phyloP scores from a whole-genome alignment of 495 filamentous ascomycete species.

The Lineolata rhizophorae region DNA sequence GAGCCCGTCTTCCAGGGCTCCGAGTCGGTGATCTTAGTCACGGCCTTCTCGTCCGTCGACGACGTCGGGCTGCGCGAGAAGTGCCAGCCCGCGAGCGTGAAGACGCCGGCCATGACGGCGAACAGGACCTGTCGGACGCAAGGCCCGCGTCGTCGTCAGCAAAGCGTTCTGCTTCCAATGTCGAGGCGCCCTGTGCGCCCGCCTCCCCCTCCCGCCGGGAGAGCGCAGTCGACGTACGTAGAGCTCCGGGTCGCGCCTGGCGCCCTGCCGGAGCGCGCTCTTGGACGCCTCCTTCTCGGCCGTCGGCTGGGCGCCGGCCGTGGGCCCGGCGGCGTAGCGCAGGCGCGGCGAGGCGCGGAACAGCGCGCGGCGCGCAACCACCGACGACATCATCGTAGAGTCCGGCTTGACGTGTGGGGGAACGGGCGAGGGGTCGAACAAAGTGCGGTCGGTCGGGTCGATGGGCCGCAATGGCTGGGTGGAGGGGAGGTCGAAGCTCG shows the following conservation, averaged over 20 bases:
- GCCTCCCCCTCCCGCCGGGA: no score
- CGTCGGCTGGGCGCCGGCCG: constrained; percentile 1
- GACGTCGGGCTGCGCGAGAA: constrained; percentile 74
- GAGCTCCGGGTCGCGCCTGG: constrained; percentile 60
- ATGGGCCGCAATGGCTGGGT: no score
- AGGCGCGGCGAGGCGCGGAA: constrained; percentile 5
- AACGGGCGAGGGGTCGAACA: no score
- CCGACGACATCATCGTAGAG: constrained; percentile 14
- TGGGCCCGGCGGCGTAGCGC: constrained; percentile 5
- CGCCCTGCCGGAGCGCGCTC: constrained; percentile 34
- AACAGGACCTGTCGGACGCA: constrained; percentile 51
- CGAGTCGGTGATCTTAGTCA: constrained; percentile 45
- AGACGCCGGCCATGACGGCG: constrained; percentile 75
- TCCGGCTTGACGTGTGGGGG: no score
- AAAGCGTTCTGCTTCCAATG: no score
- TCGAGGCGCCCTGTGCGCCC: no score
- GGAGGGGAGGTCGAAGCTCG: no score
- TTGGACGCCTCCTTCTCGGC: constrained; percentile 25
- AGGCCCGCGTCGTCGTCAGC: constrained; percentile 8
- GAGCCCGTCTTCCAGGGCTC: constrained; percentile 69
- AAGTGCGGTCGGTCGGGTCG: no score
- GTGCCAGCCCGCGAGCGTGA: constrained; percentile 73
- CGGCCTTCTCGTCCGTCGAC: constrained; percentile 55
- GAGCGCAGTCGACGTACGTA: constrained; percentile 36
- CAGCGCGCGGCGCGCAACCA: constrained; percentile 16